These are phyloP conservation scores for Kokia cookei DNA, from an alignment of 441 rosid genomes.

Conservation along the genomic window DNA sequence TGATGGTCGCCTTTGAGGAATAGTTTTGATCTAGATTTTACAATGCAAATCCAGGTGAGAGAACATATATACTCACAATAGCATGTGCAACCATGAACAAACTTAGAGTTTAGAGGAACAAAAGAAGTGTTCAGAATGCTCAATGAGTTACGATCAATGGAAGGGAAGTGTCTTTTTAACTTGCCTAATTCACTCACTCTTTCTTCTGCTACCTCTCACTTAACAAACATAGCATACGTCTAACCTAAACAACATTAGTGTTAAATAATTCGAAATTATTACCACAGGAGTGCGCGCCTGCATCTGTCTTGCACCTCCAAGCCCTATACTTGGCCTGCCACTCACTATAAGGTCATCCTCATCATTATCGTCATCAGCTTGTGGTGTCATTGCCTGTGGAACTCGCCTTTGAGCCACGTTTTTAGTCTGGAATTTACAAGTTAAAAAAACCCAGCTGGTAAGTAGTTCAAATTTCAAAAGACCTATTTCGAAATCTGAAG, in stretches of 20 bases:
- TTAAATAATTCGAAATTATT: constrained; percentile 4
- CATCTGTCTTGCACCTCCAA: constrained; percentile 38
- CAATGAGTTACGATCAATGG: not conserved
- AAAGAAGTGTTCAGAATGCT: not conserved
- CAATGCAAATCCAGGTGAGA: constrained; percentile 1
- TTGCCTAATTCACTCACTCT: not conserved
- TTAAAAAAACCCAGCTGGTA: not conserved
- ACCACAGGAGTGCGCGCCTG: constrained; percentile 44
- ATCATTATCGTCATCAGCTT: constrained; percentile 25
- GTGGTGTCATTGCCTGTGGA: constrained; percentile 12
- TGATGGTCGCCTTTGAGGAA: constrained; percentile 25
- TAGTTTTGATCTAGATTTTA: constrained; percentile 23
- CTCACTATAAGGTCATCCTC: constrained; percentile 28
- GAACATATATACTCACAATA: not conserved
- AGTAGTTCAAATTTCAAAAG: not conserved
- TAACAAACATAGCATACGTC: not conserved
- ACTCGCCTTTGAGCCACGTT: constrained; percentile 27
- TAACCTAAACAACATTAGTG: not conserved
- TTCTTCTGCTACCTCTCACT: not conserved
- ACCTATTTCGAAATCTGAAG: no score
- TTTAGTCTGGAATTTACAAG: constrained; percentile 24
- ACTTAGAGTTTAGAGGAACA: not conserved
- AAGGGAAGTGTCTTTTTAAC: not conserved
- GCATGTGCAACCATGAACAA: not conserved
- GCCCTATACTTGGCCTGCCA: constrained; percentile 37